Base-by-base conservation (phyloP, 2,329 filamentous ascomycete species). In the Phyllosticta capitalensis region DNA sequence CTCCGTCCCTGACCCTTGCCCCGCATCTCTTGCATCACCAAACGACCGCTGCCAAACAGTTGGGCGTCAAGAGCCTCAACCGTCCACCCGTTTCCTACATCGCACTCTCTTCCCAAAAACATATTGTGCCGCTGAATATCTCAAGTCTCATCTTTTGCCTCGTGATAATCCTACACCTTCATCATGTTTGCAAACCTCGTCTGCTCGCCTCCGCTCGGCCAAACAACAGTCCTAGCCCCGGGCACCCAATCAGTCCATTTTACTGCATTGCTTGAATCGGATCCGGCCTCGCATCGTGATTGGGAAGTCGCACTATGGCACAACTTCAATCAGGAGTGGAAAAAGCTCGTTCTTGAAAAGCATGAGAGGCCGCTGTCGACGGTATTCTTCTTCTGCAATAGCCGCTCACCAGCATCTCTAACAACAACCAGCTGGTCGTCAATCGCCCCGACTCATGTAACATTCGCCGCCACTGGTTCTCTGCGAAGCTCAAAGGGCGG, bases 231-330 rank as follows among this genome's bases (percentile, higher is more conserved):
- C 54, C 68, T 89, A 20, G 72, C 76, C 24, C 68, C 73, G 48
- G 65, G 71, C 19, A 70, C 73, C 60, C 67, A 73, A 19, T 66
- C 68, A 38, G 75, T 87, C 48, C 69, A 71, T 0, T 86, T 96
- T 64, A 85, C 82, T 0, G 85, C 88, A 6, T 72, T 92, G 12
- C 78, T 95, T 30, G 85, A 92, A 65, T 82, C 86, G 50, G 82
- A 83, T 49, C 72, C 71, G 21, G 76, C 76, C 38, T 80, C 80
- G 53, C 77, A 78, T 7, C 74, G 81, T 62, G 67, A 78, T 20
- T 94, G 89, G 86, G 81, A 94, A 65, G 82, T 90, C 30, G 82
- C 83, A 17, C 73, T 95, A 7, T 95, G 90, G 89, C 83, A 89
- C 63, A 85, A 87, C 24, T 26, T 65, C 81, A 82, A 56, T 69